phyloP scores from a whole-genome alignment of 345 rosid species.

The Ricinus communis region DNA sequence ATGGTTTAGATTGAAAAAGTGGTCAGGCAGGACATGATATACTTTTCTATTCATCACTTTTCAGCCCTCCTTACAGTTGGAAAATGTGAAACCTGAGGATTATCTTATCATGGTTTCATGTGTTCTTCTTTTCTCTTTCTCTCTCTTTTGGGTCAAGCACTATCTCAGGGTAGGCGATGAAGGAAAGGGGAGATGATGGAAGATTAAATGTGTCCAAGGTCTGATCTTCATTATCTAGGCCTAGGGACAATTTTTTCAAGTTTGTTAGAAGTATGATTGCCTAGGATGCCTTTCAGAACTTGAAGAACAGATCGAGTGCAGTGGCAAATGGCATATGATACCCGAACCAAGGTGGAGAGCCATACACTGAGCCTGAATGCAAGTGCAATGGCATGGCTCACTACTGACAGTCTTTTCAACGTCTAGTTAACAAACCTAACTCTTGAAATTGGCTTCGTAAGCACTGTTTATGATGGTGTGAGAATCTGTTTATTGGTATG shows the following conservation, averaged over 20 bases:
- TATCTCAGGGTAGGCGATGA: no score
- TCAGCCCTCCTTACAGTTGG: neutral
- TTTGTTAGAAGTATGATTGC: neutral
- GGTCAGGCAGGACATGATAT: neutral
- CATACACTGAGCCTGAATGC: neutral
- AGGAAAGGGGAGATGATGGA: no score
- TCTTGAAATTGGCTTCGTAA: neutral
- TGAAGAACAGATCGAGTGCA: neutral
- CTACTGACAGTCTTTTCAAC: neutral
- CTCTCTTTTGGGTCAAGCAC: no score
- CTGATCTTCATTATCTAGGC: neutral
- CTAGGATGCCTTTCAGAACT: neutral
- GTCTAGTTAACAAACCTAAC: no score
- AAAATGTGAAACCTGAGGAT: neutral
- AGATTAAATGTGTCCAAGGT: neutral
- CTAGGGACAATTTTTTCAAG: neutral
- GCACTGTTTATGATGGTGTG: neutral
- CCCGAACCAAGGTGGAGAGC: neutral
- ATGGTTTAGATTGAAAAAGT: neutral
- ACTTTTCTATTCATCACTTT: neutral
- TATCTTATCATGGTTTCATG: neutral
- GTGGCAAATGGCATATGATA: neutral
- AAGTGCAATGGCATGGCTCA: neutral
- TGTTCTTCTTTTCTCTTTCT: no score
- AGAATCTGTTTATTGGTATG: neutral